A percentile compares a stretch with the other conserved stretches of the same genome.
These are phyloP conservation scores for Pleurotus cornucopiae DNA, from an alignment of 768 basidiomycete species.

Conservation along the genomic window DNA sequence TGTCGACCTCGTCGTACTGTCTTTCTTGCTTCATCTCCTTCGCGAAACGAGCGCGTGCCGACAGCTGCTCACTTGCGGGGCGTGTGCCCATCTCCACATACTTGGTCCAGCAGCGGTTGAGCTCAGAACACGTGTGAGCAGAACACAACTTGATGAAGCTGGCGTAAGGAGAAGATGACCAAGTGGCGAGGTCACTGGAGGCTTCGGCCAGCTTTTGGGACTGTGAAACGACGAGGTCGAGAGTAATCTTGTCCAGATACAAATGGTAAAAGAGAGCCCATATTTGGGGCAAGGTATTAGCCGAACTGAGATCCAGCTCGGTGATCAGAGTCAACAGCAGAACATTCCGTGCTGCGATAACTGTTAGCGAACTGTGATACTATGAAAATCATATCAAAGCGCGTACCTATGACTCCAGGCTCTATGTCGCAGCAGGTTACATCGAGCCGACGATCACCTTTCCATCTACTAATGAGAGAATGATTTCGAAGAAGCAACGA, in stretches of 20 bases:
- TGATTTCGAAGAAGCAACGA: background rate
- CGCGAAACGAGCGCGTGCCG: conserved; percentile 17
- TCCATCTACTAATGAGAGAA: too few relatives aligned
- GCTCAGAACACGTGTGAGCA: conserved; percentile 29
- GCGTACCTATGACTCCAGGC: conserved; percentile 39
- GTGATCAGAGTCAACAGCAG: conserved; percentile 39
- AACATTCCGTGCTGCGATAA: conserved; percentile 39
- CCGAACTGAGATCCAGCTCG: conserved; percentile 20
- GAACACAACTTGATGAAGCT: conserved; percentile 32
- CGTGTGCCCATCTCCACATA: conserved; percentile 27
- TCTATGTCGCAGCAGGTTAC: conserved; percentile 51
- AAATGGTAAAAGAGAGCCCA: conserved; percentile 52
- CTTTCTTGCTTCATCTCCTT: conserved; percentile 16
- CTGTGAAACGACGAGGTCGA: conserved; percentile 30
- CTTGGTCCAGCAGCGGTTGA: conserved; percentile 36
- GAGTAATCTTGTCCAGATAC: conserved; percentile 33
- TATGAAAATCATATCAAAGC: background rate
- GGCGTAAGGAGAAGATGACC: conserved; percentile 37
- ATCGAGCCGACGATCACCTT: conserved; percentile 30
- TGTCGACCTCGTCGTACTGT: background rate
- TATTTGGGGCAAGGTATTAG: conserved; percentile 12
- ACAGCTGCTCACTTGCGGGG: conserved; percentile 12
- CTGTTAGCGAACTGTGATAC: background rate
- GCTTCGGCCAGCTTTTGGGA: conserved; percentile 31
- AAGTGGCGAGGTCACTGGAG: conserved; percentile 27